Base-by-base conservation (phyloP, 352 stramenopile species). In the Phytophthora vignae region DNA sequence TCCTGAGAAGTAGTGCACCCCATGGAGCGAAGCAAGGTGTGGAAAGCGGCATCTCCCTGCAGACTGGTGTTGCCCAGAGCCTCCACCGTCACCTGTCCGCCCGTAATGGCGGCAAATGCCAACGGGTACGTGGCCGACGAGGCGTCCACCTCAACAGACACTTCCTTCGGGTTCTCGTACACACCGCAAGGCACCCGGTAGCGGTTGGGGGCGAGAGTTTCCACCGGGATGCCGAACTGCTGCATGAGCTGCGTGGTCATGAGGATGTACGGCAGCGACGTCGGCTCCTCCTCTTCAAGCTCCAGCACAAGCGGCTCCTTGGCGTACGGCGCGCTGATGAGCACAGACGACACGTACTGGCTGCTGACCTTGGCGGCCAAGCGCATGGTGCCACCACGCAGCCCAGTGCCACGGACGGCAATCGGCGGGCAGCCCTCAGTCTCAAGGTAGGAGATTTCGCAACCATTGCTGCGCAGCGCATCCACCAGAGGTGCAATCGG, bases 121-220 rank as follows among this genome's bases (percentile, higher is more conserved):
- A 99, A 83, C 70, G 98, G 98, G 67, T 99, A 99, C 57, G 90
- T 98, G 15, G 98, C 97, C 2, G 93, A 99, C 64, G 92, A 99
- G 17, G 97, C 97, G 81, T 99, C 98, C 19, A 98, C 97, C 70
- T 99, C 97, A 31, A 99, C 79, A 46, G 81, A 88, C 19, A 93
- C 83, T 49, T 87, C 78, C 19, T 70, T 55, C 6, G 86, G 86
- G 67, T 95, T 95, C 64, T 77, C 58, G 70, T 95, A 95, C 27
- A 85, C 78, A n/a, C 86, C 84, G 31, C 78, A 89, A 1, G 86
- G 85, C n/a, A 94, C 81, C 59, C 80, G 76, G 73, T 93, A 94
- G 56, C 80, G 82, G 69, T 95, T 95, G 40, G 84, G 73, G 22
- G 85, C 85, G 53, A 94, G 71, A n/a, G 98, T 97, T 65, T 97